Evolutionary conservation across 1,284 basidiomycete species (phyloP).

Genomic region (Ceratobasidium sp.): DNA sequence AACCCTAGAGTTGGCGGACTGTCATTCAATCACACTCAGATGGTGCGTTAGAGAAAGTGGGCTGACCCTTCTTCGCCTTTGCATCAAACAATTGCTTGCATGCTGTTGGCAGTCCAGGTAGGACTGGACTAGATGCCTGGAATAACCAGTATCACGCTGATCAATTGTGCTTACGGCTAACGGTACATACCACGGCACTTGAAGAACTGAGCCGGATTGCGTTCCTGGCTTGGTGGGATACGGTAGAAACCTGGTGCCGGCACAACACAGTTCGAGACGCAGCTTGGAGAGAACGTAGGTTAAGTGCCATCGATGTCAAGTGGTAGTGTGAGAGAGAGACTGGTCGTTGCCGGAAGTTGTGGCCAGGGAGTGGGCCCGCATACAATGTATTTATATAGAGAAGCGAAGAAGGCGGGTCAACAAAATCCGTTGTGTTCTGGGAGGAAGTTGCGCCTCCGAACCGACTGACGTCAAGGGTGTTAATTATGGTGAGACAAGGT

Average conservation of each 20-base stretch:
- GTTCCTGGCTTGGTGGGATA: background rate
- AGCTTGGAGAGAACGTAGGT: background rate
- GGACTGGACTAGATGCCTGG: conserved; percentile 28
- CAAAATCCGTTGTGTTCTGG: conserved; percentile 11
- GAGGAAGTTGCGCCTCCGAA: background rate
- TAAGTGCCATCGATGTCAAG: background rate
- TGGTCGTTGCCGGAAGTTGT: background rate
- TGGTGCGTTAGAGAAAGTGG: background rate
- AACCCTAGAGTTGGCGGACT: conserved; percentile 44
- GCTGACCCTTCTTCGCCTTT: conserved; percentile 24
- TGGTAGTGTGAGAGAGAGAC: too few relatives aligned
- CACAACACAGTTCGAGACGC: background rate
- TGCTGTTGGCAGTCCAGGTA: conserved; percentile 23
- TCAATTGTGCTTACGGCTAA: background rate
- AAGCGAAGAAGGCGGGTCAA: background rate
- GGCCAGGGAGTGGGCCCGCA: background rate
- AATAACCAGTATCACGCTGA: background rate
- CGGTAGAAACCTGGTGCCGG: background rate
- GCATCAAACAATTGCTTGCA: conserved; percentile 35
- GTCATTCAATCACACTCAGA: background rate
- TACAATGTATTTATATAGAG: conserved; percentile 5
- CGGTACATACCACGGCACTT: conserved; percentile 16
- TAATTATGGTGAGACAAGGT: background rate
- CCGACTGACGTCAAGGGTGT: background rate
- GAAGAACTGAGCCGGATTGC: conserved; percentile 12